phyloP scores from a whole-genome alignment of 2,329 filamentous ascomycete species.

The Aureobasidium mangrovei region DNA sequence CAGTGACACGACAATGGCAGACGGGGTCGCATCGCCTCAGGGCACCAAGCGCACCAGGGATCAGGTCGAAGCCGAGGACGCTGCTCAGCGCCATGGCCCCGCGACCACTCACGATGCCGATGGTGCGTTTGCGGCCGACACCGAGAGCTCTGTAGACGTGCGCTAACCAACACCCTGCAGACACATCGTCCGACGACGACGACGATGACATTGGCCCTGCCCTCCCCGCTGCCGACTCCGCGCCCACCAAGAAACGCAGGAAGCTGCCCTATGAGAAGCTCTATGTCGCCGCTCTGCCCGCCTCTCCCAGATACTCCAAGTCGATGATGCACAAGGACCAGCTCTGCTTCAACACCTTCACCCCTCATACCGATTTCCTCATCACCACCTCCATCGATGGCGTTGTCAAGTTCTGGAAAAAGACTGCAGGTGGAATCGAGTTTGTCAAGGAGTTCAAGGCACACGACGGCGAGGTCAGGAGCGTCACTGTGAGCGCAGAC shows the following conservation, averaged over 20 bases:
- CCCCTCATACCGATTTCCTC: constrained; percentile 85
- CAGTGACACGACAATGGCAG: neutral
- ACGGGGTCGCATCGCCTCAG: constrained; percentile 15
- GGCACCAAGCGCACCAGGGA: constrained; percentile 16
- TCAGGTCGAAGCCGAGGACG: constrained; percentile 14
- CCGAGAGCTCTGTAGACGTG: neutral
- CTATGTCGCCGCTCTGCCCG: constrained; percentile 82
- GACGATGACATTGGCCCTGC: constrained; percentile 86
- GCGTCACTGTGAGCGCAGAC: constrained; percentile 78
- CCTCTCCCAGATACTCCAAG: constrained; percentile 75
- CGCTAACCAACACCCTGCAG: neutral
- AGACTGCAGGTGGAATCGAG: constrained; percentile 79
- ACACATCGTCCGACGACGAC: constrained; percentile 52
- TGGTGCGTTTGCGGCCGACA: neutral
- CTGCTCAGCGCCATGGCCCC: neutral
- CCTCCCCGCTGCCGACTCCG: constrained; percentile 58
- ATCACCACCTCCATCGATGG: constrained; percentile 91
- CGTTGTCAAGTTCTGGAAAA: constrained; percentile 99
- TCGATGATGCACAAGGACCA: constrained; percentile 99
- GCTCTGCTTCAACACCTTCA: constrained; percentile 77
- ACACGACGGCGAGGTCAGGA: constrained; percentile 74
- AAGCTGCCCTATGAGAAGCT: constrained; percentile 91
- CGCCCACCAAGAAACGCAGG: constrained; percentile 80
- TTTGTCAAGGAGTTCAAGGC: constrained; percentile 98
- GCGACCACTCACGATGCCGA: constrained; percentile 13